phyloP scores from a whole-genome alignment of 164 flowering plant genomes.

The Protea cynaroides region DNA sequence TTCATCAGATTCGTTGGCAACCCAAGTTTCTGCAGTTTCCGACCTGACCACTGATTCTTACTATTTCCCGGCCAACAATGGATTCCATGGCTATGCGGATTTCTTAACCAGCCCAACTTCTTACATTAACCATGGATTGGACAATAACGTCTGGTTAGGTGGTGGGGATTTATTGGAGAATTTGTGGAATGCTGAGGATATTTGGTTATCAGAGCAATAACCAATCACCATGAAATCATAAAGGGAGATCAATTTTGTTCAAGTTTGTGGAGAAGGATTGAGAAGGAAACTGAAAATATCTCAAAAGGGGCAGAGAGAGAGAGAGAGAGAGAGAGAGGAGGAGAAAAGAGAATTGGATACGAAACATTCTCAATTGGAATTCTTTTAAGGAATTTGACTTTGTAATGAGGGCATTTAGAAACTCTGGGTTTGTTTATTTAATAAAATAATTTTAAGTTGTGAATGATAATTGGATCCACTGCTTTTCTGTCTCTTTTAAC shows the following conservation, averaged over 20 bases:
- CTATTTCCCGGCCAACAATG: neutral
- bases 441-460: constrained; percentile 8
- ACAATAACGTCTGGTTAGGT: constrained; percentile 18
- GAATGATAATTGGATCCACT: constrained; percentile 40
- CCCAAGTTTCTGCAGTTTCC: constrained; percentile 6
- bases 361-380: neutral
- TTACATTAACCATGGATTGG: constrained; percentile 16
- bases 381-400: neutral
- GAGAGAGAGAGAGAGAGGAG: no score
- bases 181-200: constrained; percentile 61
- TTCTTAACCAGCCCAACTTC: constrained; percentile 13
- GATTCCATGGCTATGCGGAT: constrained; percentile 12
- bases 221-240: constrained; percentile 6
- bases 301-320: no score
- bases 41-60: constrained; percentile 14
- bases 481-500: no score
- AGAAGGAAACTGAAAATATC: no score
- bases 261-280: no score
- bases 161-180: constrained; percentile 39
- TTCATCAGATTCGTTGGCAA: constrained; percentile 15
- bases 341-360: no score
- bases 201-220: constrained; percentile 53
- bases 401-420: constrained; percentile 14
- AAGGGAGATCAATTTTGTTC: no score
- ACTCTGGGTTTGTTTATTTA: neutral